phyloP scores from a whole-genome alignment of 805 yeast genomes.

The Maudiozyma turicensis region DNA sequence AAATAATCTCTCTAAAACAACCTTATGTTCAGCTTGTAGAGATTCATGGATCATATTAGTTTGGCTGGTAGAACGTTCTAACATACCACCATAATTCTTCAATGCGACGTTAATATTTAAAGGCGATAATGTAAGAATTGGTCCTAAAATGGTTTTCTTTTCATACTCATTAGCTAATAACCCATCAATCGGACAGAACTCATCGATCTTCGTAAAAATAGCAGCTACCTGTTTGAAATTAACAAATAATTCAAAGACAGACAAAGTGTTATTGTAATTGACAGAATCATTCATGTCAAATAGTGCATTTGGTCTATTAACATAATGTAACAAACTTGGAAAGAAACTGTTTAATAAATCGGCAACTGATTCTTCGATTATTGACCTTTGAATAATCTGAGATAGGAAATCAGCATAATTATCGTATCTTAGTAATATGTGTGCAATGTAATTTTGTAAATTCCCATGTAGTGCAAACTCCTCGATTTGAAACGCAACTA shows the following conservation, averaged over 20 bases:
- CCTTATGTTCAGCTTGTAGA: constrained; percentile 52
- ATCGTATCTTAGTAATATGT: constrained; percentile 24
- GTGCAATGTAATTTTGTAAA: constrained; percentile 17
- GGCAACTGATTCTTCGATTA: constrained; percentile 54
- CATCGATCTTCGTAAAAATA: constrained; percentile 45
- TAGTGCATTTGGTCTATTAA: constrained; percentile 12
- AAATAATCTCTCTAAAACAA: constrained; percentile 54
- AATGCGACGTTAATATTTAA: constrained; percentile 42
- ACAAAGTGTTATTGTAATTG: constrained; percentile 42
- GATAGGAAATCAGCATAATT: constrained; percentile 39
- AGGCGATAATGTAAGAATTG: constrained; percentile 69
- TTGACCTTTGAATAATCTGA: constrained; percentile 47
- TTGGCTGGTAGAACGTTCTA: constrained; percentile 33
- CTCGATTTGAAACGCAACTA: constrained; percentile 59
- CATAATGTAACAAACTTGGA: constrained; percentile 21
- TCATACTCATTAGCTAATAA: constrained; percentile 46
- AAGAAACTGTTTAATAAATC: constrained; percentile 50
- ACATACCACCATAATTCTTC: constrained; percentile 36
- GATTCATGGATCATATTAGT: constrained; percentile 45
- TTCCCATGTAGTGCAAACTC: constrained; percentile 33
- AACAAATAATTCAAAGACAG: constrained; percentile 48
- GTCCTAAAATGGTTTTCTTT: constrained; percentile 60
- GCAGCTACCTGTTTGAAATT: constrained; percentile 54
- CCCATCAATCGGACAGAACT: constrained; percentile 40
- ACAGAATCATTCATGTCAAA: constrained; percentile 39